These are phyloP conservation scores for Fraxinus sp. DNA, from an alignment of 305 asterid species.

Conservation along the genomic window DNA sequence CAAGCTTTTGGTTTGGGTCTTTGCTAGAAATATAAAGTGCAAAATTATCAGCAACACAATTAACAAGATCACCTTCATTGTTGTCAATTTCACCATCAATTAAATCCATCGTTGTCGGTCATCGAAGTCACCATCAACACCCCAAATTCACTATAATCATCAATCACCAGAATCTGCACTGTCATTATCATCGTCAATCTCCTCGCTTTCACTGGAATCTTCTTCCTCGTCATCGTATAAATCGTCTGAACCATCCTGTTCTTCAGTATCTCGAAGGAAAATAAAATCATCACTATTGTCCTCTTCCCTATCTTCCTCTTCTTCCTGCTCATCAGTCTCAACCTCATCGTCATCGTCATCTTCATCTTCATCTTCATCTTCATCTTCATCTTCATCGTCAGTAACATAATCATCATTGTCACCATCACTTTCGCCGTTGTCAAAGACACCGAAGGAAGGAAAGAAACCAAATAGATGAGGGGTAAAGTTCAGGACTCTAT, in stretches of 20 bases:
- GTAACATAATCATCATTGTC: constrained; percentile 7
- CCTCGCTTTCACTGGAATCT: neutral
- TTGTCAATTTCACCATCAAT: neutral
- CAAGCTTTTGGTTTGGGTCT: constrained; percentile 42
- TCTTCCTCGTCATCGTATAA: neutral
- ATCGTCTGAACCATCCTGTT: neutral
- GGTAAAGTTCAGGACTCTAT: neutral
- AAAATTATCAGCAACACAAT: neutral
- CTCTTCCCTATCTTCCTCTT: neutral
- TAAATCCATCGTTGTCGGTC: neutral
- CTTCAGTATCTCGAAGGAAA: neutral
- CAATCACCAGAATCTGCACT: neutral
- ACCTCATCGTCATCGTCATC: neutral
- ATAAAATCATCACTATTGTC: neutral
- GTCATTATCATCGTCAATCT: neutral
- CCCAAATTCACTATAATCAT: neutral
- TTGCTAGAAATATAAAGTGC: constrained; percentile 41
- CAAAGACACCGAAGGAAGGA: constrained; percentile 11
- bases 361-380: neutral
- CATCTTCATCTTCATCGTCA: neutral
- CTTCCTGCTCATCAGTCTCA: constrained; percentile 3
- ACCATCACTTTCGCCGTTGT: constrained; percentile 34
- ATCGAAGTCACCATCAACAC: neutral
- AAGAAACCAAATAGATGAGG: neutral
- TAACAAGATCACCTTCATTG: neutral